A percentile compares a stretch with the other conserved stretches of the same genome.
phyloP scores from a whole-genome alignment of 2,329 filamentous ascomycete genomes.

The Blastomyces gilchristii region DNA sequence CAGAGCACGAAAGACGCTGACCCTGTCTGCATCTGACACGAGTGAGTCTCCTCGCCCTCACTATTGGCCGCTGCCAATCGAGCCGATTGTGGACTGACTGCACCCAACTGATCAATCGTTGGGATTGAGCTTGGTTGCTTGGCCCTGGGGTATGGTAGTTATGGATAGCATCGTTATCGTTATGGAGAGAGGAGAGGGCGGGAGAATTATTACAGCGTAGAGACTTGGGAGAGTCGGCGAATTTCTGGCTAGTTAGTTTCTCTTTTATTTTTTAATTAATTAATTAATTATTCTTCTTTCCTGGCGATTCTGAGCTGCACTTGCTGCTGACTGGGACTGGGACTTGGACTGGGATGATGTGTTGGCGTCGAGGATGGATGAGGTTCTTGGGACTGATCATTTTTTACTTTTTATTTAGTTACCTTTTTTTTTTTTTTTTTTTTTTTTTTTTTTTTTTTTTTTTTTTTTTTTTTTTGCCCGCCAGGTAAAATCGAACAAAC shows the following conservation, averaged over 20 bases:
- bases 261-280: too few relatives aligned
- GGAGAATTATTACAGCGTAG: too few relatives aligned
- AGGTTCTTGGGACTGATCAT: too few relatives aligned
- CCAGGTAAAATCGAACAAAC: background rate
- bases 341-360: background rate
- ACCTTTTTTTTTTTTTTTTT: too few relatives aligned
- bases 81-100: background rate
- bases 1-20: background rate
- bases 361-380: background rate
- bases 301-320: background rate
- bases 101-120: background rate
- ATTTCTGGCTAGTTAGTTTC: background rate
- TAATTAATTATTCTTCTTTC: background rate
- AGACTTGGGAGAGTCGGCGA: background rate
- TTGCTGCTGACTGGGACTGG: background rate
- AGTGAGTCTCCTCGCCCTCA: background rate
- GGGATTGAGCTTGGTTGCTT: background rate
- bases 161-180: too few relatives aligned
- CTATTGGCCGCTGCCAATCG: background rate
- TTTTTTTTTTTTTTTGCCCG: background rate
- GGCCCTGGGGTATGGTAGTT: background rate
- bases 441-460: too few relatives aligned
- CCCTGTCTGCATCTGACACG: background rate
- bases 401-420: too few relatives aligned
- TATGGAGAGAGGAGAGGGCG: too few relatives aligned